Conservation (phyloP, 2,329 filamentous ascomycete species). For the Ophiocordyceps camponoti-floridani region DNA sequence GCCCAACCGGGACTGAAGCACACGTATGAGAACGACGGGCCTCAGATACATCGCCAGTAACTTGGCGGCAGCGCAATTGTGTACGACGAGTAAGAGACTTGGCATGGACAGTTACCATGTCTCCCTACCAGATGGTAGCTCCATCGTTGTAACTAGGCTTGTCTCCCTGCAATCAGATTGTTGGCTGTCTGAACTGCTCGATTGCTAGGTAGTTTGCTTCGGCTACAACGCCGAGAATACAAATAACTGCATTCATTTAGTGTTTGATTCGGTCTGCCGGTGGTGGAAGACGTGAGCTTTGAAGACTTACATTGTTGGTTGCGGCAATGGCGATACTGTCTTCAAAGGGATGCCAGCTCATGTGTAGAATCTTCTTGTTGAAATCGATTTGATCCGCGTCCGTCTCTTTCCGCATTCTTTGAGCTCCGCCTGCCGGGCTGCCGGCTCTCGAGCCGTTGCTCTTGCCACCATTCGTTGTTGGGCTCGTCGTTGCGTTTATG, state of each 20-base stretch:
- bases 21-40: too few relatives aligned
- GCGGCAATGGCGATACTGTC: constrained; percentile 99
- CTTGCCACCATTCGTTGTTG: constrained; percentile 59
- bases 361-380: constrained; percentile 99
- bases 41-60: too few relatives aligned
- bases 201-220: too few relatives aligned
- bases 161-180: too few relatives aligned
- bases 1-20: too few relatives aligned
- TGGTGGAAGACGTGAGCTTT: background rate
- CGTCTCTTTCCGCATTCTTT: constrained; percentile 96
- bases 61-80: too few relatives aligned
- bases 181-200: too few relatives aligned
- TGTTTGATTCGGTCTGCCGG: background rate
- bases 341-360: constrained; percentile 99
- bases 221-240: constrained; percentile 55
- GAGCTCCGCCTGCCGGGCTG: constrained; percentile 62
- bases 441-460: constrained; percentile 76
- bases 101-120: too few relatives aligned
- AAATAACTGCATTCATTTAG: constrained; percentile 37
- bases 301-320: constrained; percentile 80
- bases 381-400: constrained; percentile 99
- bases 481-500: constrained; percentile 68
- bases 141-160: too few relatives aligned
- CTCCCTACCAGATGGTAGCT: too few relatives aligned
- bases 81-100: too few relatives aligned